A percentile compares a stretch with the other conserved stretches of the same genome.
Evolutionary conservation across 2,329 filamentous ascomycete genomes (phyloP).

Genomic region (Colletotrichum salicis): DNA sequence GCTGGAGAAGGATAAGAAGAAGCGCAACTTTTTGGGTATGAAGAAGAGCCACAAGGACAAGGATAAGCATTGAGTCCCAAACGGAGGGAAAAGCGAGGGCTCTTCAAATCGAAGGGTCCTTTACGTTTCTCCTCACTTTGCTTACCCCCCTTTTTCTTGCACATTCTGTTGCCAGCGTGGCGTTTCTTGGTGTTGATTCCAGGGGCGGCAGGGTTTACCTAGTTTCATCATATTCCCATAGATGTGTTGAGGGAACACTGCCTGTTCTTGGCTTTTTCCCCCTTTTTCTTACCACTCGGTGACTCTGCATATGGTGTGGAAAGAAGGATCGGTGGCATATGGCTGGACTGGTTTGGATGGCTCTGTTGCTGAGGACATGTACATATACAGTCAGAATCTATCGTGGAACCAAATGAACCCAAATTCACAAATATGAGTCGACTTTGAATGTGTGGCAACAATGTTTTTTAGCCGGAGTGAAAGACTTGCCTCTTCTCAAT

Average conservation of each 20-base stretch:
- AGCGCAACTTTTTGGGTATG: constrained; percentile 66
- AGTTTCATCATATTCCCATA: not conserved
- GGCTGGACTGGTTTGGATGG: not conserved
- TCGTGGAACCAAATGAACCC: not conserved
- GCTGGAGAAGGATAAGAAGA: constrained; percentile 72
- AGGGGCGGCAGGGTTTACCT: not conserved
- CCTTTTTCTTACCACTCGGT: not conserved
- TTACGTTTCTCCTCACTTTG: not conserved
- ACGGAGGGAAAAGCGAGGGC: not conserved
- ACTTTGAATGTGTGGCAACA: no score
- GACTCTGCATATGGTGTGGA: not conserved
- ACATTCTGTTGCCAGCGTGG: constrained; percentile 19
- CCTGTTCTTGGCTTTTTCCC: not conserved
- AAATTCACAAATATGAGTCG: not conserved
- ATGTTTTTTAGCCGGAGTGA: not conserved
- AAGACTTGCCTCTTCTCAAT: not conserved
- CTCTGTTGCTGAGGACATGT: not conserved
- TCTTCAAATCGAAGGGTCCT: no score
- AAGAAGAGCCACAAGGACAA: constrained; percentile 59
- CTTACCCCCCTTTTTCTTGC: not conserved
- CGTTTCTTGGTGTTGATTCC: constrained; percentile 20
- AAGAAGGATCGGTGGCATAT: not conserved
- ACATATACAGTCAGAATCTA: not conserved
- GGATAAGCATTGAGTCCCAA: not conserved
- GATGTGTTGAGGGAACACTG: not conserved